Evolutionary conservation across 2,329 filamentous ascomycete species (phyloP), one percentile per base, ranked within the genome.

Genomic region (Epichloe amarillans): DNA sequence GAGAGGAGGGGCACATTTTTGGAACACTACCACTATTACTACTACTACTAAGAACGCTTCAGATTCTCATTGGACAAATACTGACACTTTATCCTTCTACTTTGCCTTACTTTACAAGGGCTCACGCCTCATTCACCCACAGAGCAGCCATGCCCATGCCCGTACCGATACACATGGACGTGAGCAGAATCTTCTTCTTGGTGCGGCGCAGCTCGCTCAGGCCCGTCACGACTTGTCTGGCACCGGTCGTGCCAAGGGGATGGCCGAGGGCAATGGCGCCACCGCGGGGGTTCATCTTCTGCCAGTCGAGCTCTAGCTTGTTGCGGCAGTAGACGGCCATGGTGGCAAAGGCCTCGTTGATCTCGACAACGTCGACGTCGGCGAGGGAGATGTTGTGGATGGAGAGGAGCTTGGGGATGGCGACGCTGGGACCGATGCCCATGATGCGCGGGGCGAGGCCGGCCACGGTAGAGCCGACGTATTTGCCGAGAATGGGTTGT

Each of bases 271-370:
- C 87, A 63, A 93, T 91, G 57, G 87, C 87, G 56, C 87, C 87
- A 58, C 87, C 87, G 53, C 85, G 76, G 83, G 77, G 77, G 71
- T 93, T 93, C 76, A 93, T 79, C 79, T 89, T 91, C 61, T 76
- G 68, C 68, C 77, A 79, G 63, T 86, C 82, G 47, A 91, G 72
- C 57, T 79, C 79, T 47, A 93, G 75, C 57, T 73, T 80, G 61
- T 88, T 76, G 50, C 86, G 72, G 71, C 89, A 95, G 78, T 96
- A 97, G 33, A 96, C 90, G 1, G 88, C 90, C 93, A 97, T 97
- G 49, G 86, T 93, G 21, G 90, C 91, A 62, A 98, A 98, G 1
- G 93, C 93, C 77, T 98, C 93, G 73, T 98, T 98, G 64, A 98
- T 71, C 77, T 97, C 93, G 59, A 91, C 76, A 37, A 97, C 77